Base-by-base conservation (phyloP, 345 rosid species). In the Camelina laxa region DNA sequence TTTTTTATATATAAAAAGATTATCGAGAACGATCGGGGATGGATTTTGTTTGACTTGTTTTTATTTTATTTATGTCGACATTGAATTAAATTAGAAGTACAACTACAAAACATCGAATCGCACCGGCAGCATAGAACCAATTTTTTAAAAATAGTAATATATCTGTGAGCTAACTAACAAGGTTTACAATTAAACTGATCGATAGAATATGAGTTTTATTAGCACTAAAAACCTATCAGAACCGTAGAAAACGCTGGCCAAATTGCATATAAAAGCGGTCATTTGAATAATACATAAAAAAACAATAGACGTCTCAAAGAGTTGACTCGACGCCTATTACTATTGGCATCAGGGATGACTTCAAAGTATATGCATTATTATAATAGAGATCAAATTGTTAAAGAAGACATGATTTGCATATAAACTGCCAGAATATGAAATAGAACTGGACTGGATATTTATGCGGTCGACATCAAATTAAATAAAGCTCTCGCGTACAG, bases 381-480 rank as follows among this genome's bases (percentile, higher is more conserved):
- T 27, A 27, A 27, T 27, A 27, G 5, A 45, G 41, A 49, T 15
- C 22, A 35, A 36, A 22, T 8, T 48, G 60, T 24, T 57, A 44
- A 30, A 19, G 6, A 30, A 20, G 6, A 44, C 30, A 31, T 30
- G 36, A 14, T 27, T 65, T 16, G 19, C 47, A 1, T 30, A 59
- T 38, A 27, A 27, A 59, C 73, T 17, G 53, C 13, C 0, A 5
- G 17, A 60, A 27, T 55, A 19, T 11, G 17, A 60, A 75, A 68
- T 30, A 31, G 41, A 69, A 53, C 0, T 45, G 14, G 36, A 33
- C 30, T 50, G 53, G 80, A 76, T 69, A 76, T 69, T 76, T 69
- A 70, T 62, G 75, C 7, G 4, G 75, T 76, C 80, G 51, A 63
- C 70, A 55, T 76, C 80, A 76, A 45, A 20, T 10, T 30, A 68